Conservation (phyloP, 2,329 filamentous ascomycete genomes). For the Sarocladium kiliense region DNA sequence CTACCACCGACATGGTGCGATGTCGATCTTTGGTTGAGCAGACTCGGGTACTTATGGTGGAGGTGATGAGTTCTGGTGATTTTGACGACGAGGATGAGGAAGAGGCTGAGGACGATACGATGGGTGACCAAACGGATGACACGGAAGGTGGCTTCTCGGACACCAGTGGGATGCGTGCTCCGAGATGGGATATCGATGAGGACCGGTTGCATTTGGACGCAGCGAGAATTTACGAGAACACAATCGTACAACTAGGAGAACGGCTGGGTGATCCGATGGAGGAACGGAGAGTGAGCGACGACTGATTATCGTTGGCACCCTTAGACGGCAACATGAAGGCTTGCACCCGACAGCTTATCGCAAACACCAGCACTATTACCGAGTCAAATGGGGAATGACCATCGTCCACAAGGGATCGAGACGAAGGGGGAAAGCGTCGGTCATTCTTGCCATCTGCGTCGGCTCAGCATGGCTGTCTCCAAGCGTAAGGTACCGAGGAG, state of each 20-base stretch:
- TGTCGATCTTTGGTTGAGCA: conserved; percentile 77
- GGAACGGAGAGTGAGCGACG: conserved; percentile 1
- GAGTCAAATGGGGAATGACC: too few relatives aligned
- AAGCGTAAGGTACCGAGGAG: too few relatives aligned
- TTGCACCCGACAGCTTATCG: too few relatives aligned
- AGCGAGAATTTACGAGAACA: conserved; percentile 73
- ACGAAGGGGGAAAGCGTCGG: too few relatives aligned
- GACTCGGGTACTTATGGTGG: conserved; percentile 65
- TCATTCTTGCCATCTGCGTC: too few relatives aligned
- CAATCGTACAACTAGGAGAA: conserved; percentile 68
- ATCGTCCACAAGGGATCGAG: too few relatives aligned
- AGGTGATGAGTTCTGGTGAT: conserved; percentile 50
- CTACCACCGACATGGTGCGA: conserved; percentile 78
- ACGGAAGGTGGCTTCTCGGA: conserved; percentile 13
- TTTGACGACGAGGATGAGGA: conserved; percentile 37
- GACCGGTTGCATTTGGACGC: conserved; percentile 62
- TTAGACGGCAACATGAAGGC: too few relatives aligned
- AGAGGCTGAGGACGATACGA: conserved; percentile 26
- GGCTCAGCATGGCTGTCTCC: too few relatives aligned
- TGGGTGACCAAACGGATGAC: conserved; percentile 22
- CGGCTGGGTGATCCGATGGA: conserved; percentile 45
- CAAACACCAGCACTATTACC: too few relatives aligned
- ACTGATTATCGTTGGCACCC: conserved; percentile 1
- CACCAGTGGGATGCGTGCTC: background rate
- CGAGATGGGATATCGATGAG: conserved; percentile 35